Evolutionary conservation across 2,329 filamentous ascomycete genomes (phyloP), one percentile per base, ranked within the genome.

Genomic region (Dendrostoma leiphaemia): DNA sequence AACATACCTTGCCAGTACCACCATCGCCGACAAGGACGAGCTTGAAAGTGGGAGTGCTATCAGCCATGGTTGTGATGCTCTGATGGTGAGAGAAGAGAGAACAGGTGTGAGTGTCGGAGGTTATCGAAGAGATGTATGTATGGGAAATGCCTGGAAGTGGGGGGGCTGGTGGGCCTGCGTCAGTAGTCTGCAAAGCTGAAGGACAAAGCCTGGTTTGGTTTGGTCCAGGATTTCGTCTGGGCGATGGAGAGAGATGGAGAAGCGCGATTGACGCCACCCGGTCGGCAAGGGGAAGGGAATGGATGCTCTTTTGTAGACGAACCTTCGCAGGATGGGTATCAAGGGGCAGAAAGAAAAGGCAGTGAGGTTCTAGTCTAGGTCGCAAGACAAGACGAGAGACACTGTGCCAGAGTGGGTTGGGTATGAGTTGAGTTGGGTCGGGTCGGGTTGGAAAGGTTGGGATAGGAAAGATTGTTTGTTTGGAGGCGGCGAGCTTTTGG

Each of bases 11-110:
- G 81, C 94, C 94, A 70, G 94, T 99, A 84, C 94, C 94, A 78
- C 94, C 94, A 74, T 99, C 94, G 75, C 94, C 94, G 71, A 99
- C 94, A 79, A 99, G 91, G 75, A 99, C 94, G 70, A 99, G 90
- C 90, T 99, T 99, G 89, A 99, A 99, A 75, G 91, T 96, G 64
- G 93, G 91, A 64, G 79, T 69, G 60, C 64, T 63, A 62, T 73
- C 68, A 76, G 88, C 84, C 90, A 94, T 95, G 68, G 67, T 74
- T 66, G 69, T 62, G 65, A 64, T 65, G 62, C 61, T 63, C 65
- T 66, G 56, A 49, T 48, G 48, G 26, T 37, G 29, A 52, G 48
- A 32, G 46, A 46, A 28, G 44, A 37, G 56, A 31, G 38, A 47
- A 51, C 23, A 52, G 38, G 34, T 41, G 48, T 55, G 55, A 54